phyloP scores from a whole-genome alignment of 2,329 filamentous ascomycete species.

The Pezicula radicicola region DNA sequence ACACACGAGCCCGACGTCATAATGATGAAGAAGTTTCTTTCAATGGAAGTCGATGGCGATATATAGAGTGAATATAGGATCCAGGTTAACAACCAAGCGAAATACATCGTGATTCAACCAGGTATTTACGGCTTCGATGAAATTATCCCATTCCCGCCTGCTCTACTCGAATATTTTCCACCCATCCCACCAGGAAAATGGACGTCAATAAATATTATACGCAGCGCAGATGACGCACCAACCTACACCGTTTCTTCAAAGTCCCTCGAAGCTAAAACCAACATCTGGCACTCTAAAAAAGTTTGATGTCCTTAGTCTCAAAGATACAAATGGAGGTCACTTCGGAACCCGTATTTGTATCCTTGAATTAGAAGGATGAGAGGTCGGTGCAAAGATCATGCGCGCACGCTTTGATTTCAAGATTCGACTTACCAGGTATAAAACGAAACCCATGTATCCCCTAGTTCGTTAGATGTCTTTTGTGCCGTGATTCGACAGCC shows the following conservation, averaged over 20 bases:
- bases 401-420: conserved; percentile 11
- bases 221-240: conserved; percentile 1
- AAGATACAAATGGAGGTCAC: conserved; percentile 5
- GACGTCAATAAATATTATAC: conserved; percentile 21
- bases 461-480: no score
- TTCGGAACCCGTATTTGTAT: conserved; percentile 6
- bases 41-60: no score
- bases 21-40: no score
- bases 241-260: conserved; percentile 3
- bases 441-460: conserved; percentile 9
- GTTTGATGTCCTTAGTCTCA: conserved; percentile 5
- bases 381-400: conserved; percentile 7
- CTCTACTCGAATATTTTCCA: conserved; percentile 31
- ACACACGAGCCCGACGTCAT: not conserved
- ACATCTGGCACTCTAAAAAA: conserved; percentile 5
- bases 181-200: conserved; percentile 35
- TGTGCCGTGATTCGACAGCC: no score
- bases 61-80: no score
- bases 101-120: conserved; percentile 35
- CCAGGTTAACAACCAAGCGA: conserved; percentile 26
- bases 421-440: conserved; percentile 12
- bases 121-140: conserved; percentile 29
- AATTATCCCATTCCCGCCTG: conserved; percentile 27
- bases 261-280: not conserved
- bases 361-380: conserved; percentile 4